Evolutionary conservation across 768 basidiomycete genomes (phyloP).

Genomic region (Rhodotorula kratochvilovae): DNA sequence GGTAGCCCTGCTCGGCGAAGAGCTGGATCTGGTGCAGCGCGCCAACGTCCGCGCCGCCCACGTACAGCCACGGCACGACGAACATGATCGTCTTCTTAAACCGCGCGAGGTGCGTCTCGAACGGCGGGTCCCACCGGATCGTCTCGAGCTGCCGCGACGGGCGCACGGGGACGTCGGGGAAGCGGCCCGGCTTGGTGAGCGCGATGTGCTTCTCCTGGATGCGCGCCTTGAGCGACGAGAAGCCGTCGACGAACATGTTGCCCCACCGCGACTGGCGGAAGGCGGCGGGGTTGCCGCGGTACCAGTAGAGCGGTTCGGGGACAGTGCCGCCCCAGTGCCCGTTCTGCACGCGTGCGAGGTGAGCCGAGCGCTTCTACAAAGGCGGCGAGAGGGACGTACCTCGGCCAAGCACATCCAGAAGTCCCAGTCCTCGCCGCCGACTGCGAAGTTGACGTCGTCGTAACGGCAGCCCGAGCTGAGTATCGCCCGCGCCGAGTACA

Average conservation of each 20-base stretch:
- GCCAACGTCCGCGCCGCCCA: slow-evolving; percentile 38
- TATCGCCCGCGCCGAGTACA: slow-evolving; percentile 16
- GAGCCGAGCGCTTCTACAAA: no score
- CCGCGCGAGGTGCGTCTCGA: slow-evolving; percentile 18
- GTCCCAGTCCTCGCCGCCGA: slow-evolving; percentile 42
- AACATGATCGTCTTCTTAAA: slow-evolving; percentile 31
- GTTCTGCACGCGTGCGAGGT: no score
- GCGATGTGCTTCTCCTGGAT: slow-evolving; percentile 26
- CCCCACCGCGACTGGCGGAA: slow-evolving; percentile 37
- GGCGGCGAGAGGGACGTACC: no score
- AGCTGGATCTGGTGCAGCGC: slow-evolving; percentile 38
- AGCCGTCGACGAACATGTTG: slow-evolving; percentile 34
- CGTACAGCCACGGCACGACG: slow-evolving; percentile 36
- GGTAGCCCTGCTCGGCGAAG: slow-evolving; percentile 36
- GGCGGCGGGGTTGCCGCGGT: slow-evolving; percentile 33
- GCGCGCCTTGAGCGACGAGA: slow-evolving; percentile 21
- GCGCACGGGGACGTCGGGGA: slow-evolving; percentile 25
- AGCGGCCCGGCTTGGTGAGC: neutral
- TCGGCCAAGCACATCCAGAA: slow-evolving; percentile 43
- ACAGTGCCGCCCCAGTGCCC: slow-evolving; percentile 39
- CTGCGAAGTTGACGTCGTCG: slow-evolving; percentile 28
- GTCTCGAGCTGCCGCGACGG: slow-evolving; percentile 38
- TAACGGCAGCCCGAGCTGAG: slow-evolving; percentile 28
- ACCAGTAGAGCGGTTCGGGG: slow-evolving; percentile 39
- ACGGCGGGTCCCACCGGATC: slow-evolving; percentile 27